These are phyloP conservation scores for Hemisphaericaspora subhashii DNA, from an alignment of 1,139 yeast genomes.

Conservation along the genomic window DNA sequence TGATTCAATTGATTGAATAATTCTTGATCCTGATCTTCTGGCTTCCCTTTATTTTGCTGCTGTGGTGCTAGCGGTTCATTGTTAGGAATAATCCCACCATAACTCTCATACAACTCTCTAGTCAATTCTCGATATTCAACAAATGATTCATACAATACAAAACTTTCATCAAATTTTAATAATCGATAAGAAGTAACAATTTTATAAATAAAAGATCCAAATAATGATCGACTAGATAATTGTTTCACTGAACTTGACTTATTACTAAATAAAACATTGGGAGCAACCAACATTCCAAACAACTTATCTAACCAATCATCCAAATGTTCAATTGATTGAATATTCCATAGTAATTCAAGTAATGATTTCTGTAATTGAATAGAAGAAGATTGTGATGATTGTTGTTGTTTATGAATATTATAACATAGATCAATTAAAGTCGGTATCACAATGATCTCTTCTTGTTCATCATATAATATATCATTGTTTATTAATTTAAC, in stretches of 20 bases:
- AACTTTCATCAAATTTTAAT: constrained; percentile 58
- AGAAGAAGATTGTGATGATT: not conserved
- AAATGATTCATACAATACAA: constrained; percentile 55
- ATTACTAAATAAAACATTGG: constrained; percentile 2
- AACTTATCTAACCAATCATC: constrained; percentile 19
- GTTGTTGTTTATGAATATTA: constrained; percentile 10
- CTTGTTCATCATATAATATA: constrained; percentile 22
- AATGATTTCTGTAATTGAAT: constrained; percentile 8
- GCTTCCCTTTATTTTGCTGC: constrained; percentile 6
- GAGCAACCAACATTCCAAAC: constrained; percentile 4
- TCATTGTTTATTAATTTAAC: constrained; percentile 27
- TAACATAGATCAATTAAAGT: constrained; percentile 26
- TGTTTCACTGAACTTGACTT: constrained; percentile 5
- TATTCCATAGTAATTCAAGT: constrained; percentile 27
- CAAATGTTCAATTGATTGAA: constrained; percentile 37
- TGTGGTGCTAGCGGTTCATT: not conserved
- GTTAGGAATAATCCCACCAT: constrained; percentile 20
- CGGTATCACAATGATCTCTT: constrained; percentile 29
- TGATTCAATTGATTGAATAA: constrained; percentile 20
- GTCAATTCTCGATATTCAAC: constrained; percentile 48
- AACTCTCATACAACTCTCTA: constrained; percentile 18
- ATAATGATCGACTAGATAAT: constrained; percentile 34
- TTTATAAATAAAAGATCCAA: constrained; percentile 38
- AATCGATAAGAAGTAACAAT: constrained; percentile 51
- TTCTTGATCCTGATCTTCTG: constrained; percentile 17